phyloP scores from a whole-genome alignment of 805 yeast genomes.

The Candida manassasensis region DNA sequence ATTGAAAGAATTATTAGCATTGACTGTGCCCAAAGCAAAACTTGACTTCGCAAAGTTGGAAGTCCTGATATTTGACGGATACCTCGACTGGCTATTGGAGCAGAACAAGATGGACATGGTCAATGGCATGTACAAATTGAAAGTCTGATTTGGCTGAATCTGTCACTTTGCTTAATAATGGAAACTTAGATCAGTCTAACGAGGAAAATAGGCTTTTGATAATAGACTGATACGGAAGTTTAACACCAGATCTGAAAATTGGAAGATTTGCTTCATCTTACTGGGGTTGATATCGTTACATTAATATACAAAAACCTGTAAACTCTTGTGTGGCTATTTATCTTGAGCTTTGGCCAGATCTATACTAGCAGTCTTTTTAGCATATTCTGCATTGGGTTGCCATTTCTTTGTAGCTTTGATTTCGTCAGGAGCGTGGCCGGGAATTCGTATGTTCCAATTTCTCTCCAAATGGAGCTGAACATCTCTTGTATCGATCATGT shows the following conservation, averaged over 20 bases:
- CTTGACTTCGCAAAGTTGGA: slow-evolving; percentile 29
- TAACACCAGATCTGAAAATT: no score
- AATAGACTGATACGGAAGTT: no score
- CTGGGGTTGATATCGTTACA: no score
- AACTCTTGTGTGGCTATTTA: background rate
- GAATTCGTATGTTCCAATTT: slow-evolving; percentile 92
- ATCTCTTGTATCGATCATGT: slow-evolving; percentile 80
- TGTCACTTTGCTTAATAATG: no score
- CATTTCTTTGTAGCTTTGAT: slow-evolving; percentile 72
- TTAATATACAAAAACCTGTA: background rate
- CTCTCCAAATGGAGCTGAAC: slow-evolving; percentile 86
- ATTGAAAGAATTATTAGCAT: slow-evolving; percentile 49
- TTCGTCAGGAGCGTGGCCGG: slow-evolving; percentile 91
- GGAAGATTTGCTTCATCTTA: no score
- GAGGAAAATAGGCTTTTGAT: no score
- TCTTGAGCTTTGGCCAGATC: slow-evolving; percentile 1
- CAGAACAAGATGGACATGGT: slow-evolving; percentile 34
- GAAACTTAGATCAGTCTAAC: no score
- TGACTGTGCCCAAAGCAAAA: slow-evolving; percentile 52
- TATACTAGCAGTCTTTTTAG: slow-evolving; percentile 45
- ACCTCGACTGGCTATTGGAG: slow-evolving; percentile 38
- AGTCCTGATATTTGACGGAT: slow-evolving; percentile 39
- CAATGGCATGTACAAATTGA: slow-evolving; percentile 33
- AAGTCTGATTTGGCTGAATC: no score
- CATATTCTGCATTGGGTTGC: slow-evolving; percentile 58